Evolutionary conservation across 2,329 filamentous ascomycete genomes (phyloP).

Genomic region (Penicillium brevicompactum): DNA sequence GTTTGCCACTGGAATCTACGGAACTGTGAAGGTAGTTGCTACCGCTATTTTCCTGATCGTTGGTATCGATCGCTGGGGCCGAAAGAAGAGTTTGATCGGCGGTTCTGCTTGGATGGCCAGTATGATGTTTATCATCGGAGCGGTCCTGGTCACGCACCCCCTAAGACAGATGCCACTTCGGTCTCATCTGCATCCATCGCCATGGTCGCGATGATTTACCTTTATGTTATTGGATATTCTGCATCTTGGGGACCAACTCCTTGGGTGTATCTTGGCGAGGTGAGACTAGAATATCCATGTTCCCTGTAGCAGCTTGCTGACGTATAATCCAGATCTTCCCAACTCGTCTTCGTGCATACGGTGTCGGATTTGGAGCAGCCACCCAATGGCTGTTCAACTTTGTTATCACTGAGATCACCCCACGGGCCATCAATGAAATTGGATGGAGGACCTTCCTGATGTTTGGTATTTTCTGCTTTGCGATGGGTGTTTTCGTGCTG

Average conservation of each 20-base stretch:
- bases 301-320: not conserved
- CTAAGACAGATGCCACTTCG: conserved; percentile 23
- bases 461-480: conserved; percentile 44
- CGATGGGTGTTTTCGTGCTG: conserved; percentile 38
- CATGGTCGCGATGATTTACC: conserved; percentile 53
- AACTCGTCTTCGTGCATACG: conserved; percentile 42
- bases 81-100: conserved; percentile 38
- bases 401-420: conserved; percentile 45
- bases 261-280: conserved; percentile 39
- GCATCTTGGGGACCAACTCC: conserved; percentile 30
- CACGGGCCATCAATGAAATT: conserved; percentile 42
- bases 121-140: conserved; percentile 46
- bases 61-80: conserved; percentile 42
- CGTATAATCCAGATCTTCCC: conserved; percentile 37
- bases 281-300: conserved; percentile 4
- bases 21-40: conserved; percentile 41
- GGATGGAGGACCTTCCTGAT: conserved; percentile 45
- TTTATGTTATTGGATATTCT: conserved; percentile 45
- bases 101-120: conserved; percentile 37
- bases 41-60: conserved; percentile 40
- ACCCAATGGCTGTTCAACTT: conserved; percentile 48
- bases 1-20: conserved; percentile 43
- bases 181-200: conserved; percentile 37
- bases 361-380: conserved; percentile 42
- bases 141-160: conserved; percentile 37